Percentiles rank a stretch among this genome's conserved stretches.
phyloP scores from a whole-genome alignment of 371 early-diverging fungal genomes.

The Zychaea mexicana region DNA sequence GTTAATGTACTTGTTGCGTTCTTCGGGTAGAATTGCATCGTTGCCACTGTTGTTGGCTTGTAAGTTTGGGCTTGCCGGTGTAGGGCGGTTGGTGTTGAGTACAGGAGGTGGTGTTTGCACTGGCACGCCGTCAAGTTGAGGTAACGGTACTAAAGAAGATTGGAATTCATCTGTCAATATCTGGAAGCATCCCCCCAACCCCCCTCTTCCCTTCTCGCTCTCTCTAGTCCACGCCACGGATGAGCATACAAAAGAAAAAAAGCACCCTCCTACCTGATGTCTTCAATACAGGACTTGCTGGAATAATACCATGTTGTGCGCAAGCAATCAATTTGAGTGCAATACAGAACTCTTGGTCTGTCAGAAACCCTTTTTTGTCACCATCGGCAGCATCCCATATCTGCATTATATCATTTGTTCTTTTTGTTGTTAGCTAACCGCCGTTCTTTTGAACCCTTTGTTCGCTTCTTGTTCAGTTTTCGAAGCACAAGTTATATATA shows the following conservation, averaged over 20 bases:
- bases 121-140: constrained; percentile 53
- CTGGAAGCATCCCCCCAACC: background rate
- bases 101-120: constrained; percentile 14
- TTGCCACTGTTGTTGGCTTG: background rate
- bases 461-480: background rate
- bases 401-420: constrained; percentile 28
- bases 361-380: constrained; percentile 78
- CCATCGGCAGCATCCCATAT: constrained; percentile 86
- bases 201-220: too few species aligned
- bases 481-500: background rate
- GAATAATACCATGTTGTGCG: constrained; percentile 71
- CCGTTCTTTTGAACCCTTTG: background rate
- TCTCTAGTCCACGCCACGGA: too few species aligned
- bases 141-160: constrained; percentile 37
- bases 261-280: constrained; percentile 35
- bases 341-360: constrained; percentile 71
- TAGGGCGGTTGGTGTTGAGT: constrained; percentile 5
- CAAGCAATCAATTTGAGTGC: constrained; percentile 88
- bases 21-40: constrained; percentile 57
- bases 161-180: background rate
- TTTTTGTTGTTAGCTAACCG: background rate
- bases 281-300: constrained; percentile 37
- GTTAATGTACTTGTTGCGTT: constrained; percentile 66
- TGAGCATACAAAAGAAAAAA: background rate
- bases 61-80: constrained; percentile 8